phyloP scores from a whole-genome alignment of 2,329 filamentous ascomycete genomes.

The Coniochaeta prunicola region DNA sequence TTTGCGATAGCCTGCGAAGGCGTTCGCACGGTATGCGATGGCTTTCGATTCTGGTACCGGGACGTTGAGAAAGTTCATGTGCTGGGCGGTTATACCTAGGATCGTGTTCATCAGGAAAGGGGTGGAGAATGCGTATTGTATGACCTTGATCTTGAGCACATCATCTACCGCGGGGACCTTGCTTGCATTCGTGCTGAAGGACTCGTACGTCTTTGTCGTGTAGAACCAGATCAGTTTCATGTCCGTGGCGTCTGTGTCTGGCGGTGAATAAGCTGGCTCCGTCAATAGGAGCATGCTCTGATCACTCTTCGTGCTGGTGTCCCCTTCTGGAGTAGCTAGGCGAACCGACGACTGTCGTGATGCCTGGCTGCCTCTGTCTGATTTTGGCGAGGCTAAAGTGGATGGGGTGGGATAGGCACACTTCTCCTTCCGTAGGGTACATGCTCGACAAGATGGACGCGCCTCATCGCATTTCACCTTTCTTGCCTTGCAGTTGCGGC shows the following conservation, averaged over 20 bases:
- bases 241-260: constrained; percentile 30
- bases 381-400: background rate
- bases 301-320: background rate
- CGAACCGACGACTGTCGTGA: background rate
- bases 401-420: constrained; percentile 36
- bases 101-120: constrained; percentile 48
- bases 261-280: constrained; percentile 28
- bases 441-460: constrained; percentile 41
- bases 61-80: constrained; percentile 35
- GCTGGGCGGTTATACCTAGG: constrained; percentile 43
- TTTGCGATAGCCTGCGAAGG: constrained; percentile 43
- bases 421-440: constrained; percentile 36
- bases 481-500: constrained; percentile 46
- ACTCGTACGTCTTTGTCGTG: constrained; percentile 34
- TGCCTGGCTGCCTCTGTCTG: constrained; percentile 4
- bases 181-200: constrained; percentile 35
- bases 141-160: constrained; percentile 37
- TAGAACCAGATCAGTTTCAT: constrained; percentile 52
- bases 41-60: constrained; percentile 30
- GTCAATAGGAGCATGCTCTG: constrained; percentile 21
- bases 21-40: constrained; percentile 37
- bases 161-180: constrained; percentile 27
- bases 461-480: constrained; percentile 50
- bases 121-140: constrained; percentile 42
- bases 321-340: background rate